Evolutionary conservation across 2,329 filamentous ascomycete genomes (phyloP), one percentile per base, ranked within the genome.

Genomic region (Aspergillus ruber): DNA sequence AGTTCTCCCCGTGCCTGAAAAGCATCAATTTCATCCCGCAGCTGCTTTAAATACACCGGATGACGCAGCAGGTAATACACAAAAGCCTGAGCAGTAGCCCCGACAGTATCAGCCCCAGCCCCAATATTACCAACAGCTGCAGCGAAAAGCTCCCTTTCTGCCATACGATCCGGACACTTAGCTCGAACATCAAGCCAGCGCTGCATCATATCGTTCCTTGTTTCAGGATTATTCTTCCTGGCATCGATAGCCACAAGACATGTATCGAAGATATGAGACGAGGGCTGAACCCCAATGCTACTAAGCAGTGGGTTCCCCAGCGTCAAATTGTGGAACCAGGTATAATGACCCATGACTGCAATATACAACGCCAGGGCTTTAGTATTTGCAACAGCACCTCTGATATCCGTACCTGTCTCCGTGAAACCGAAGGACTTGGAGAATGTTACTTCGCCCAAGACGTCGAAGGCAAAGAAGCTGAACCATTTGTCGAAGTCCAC

Each of bases 401-500:
- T 60, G 42, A 70, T 58, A 49, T 70, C 66, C 7, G 48, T 56
- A 21, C 65, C 64, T 3, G 50, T 48, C 18, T 62, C 54, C 0
- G 68, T 40, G 46, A 70, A 70, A 7, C 65, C 62, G 47, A 69
- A 67, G 2, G 60, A 61, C 29, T 61, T 63, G 38, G 62, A 65
- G 52, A 68, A 69, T 3, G 57, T 67, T 9, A 66, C 60, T 46
- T 69, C 60, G n/a, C 66, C 66, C 17, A 66, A 52, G 23, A 64
- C 62, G 39, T 69, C 66, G 38, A 66, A 69, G 23, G 65, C 62
- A 45, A 65, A 59, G 49, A 63, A 72, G 45, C 65, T 72, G 45
- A 74, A 68, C 65, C 66, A 72, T 21, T 63, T 46, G 25, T 69
- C 64, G 12, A 75, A 67, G 15, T 70, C 57, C n/a, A 71, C 50